Conservation (phyloP, 2,329 filamentous ascomycete species). For the Sphaerulina musiva region DNA sequence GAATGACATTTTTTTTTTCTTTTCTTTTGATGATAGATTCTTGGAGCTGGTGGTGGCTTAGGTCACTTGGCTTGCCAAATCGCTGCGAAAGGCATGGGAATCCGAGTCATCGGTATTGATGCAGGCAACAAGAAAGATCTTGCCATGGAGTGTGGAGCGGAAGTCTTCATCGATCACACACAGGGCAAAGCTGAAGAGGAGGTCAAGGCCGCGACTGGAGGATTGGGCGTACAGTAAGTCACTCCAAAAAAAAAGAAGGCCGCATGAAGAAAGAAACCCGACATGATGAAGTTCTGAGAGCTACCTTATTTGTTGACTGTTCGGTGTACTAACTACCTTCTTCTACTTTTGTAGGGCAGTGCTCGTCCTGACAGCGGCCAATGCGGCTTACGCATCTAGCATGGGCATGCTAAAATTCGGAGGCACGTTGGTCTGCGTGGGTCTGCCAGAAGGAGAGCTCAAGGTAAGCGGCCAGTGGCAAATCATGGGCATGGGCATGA, state of each 20-base stretch:
- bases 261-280: no score
- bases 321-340: no score
- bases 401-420: constrained; percentile 37
- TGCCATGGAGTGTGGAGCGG: constrained; percentile 55
- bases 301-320: no score
- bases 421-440: constrained; percentile 42
- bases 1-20: no score
- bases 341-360: constrained; percentile 38
- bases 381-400: constrained; percentile 41
- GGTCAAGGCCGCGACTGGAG: constrained; percentile 52
- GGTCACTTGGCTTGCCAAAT: constrained; percentile 60
- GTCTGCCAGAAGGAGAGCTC: constrained; percentile 44
- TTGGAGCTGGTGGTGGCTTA: constrained; percentile 19
- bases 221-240: constrained; percentile 48
- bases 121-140: constrained; percentile 58
- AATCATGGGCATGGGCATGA: neutral
- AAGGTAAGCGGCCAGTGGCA: constrained; percentile 16
- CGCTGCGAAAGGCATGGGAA: constrained; percentile 53
- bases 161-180: constrained; percentile 60
- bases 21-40: neutral
- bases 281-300: no score
- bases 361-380: constrained; percentile 48
- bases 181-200: constrained; percentile 48
- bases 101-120: constrained; percentile 61
- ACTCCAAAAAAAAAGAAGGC: no score